Evolutionary conservation across 371 early-diverging fungal species (phyloP), one percentile per base, ranked within the genome.

Genomic region (Mucor racemosus): DNA sequence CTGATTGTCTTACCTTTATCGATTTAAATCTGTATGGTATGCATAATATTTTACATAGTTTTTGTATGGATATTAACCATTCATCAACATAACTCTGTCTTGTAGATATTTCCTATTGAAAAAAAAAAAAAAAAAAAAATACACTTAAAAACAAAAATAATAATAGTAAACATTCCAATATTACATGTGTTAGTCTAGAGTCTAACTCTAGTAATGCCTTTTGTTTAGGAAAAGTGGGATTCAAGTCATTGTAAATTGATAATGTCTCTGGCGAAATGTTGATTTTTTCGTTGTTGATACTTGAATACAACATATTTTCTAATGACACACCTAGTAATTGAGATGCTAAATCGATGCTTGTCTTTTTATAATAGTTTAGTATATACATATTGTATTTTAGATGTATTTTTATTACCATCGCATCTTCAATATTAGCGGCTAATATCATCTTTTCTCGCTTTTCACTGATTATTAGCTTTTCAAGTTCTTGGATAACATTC

Each of bases 391-490:
- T 11, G 26, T 26, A 26, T 15, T 2, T 3, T n/a, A 5, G 11
- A 11, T 33, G 6, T n/a, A 15, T 33, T 40, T 50, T 15, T 31
- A 21, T 48, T 76, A 76, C 84, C 77, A 80, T 74, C 17, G 77
- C 46, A 66, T 84, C 84, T 61, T 82, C 78, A 48, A 84, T 79
- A 60, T 77, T 73, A 7, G 84, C 84, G 5, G 77, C 66, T 13
- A 84, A 64, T 42, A 76, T 4, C 13, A n/a, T 46, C 56, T 66
- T 73, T 56, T 73, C 69, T 39, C 57, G 55, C 55, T 36, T 57
- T 44, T 66, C 74, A 17, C 41, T 54, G 11, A 36, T 5, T 10
- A 73, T 64, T 14, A 69, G 41, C 17, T 55, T 58, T 48, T 73
- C 69, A 1, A 73, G 40, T 38, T 64, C 69, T 44, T 50, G 38